phyloP scores from a whole-genome alignment of 345 rosid species.

The Brassica cretica region DNA sequence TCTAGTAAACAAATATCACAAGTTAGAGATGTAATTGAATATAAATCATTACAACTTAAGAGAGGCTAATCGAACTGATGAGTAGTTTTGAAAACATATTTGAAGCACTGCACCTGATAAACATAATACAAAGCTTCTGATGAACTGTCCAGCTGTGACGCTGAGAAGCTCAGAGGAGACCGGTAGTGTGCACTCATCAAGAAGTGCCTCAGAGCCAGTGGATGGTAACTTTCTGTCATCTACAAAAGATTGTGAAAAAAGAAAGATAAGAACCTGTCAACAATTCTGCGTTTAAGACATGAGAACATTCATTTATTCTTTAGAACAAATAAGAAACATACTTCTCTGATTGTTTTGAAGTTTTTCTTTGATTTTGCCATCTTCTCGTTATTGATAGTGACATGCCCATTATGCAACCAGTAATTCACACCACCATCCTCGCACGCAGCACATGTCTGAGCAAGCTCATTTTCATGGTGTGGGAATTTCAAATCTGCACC shows the following conservation, averaged over 20 bases:
- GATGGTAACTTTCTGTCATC: conserved; percentile 74
- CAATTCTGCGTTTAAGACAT: neutral
- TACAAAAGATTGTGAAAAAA: conserved; percentile 32
- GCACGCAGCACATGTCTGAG: conserved; percentile 80
- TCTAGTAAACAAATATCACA: conserved; percentile 45
- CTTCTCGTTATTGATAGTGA: conserved; percentile 75
- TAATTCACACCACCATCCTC: conserved; percentile 55
- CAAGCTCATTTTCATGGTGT: conserved; percentile 86
- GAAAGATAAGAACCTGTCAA: neutral
- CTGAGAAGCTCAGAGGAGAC: conserved; percentile 72
- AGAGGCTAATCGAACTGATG: neutral
- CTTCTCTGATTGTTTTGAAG: conserved; percentile 72
- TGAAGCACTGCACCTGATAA: conserved; percentile 62
- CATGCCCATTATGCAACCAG: conserved; percentile 96
- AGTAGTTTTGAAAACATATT: neutral
- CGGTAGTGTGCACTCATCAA: conserved; percentile 83
- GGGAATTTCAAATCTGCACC: conserved; percentile 82
- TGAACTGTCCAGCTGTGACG: conserved; percentile 67
- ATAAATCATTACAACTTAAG: neutral
- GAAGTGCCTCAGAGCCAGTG: conserved; percentile 79
- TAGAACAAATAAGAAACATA: conserved; percentile 21
- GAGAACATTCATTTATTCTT: no score
- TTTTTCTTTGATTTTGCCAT: conserved; percentile 87
- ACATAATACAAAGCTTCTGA: conserved; percentile 73
- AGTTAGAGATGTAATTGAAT: neutral